Base-by-base conservation (phyloP, 1,284 basidiomycete species). In the Sphaerobolus stellatus region DNA sequence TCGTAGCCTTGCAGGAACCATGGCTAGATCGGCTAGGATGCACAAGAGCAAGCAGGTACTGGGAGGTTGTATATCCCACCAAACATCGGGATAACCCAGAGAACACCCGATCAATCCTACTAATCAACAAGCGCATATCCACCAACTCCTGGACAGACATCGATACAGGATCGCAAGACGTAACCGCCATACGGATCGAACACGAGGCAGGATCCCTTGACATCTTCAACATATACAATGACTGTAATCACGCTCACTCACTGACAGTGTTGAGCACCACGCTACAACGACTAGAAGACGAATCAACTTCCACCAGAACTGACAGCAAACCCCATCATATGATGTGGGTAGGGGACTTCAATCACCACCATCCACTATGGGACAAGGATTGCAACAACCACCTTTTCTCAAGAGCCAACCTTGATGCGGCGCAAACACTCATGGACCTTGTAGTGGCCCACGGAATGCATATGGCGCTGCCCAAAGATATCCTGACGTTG, bases 331-430 rank as follows among this genome's bases (percentile, higher is more conserved):
- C 59, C 64, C 13, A 43, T 13, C 59, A 65, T 13, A 43, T 68
- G 16, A 56, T 75, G 4, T 75, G 71, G 72, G 58, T 68, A 0
- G 77, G 77, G 0, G 76, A 81, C 62, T 80, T 80, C 69, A 81
- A 80, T 62, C 60, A 71, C 0, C 78, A 82, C 59, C 75, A 81
- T 63, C 74, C 71, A 0, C 25, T 71, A 0, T 82, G 77, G 79
- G 75, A 79, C 4, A 67, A 72, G 5, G 52, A 59, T 0, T 22
- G 55, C 0, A 77, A 81, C 56, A 5, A 49, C 0, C 73, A 73
- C 27, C 69, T 77, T 0, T 71, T 77, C 57, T 71, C 66, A 1
- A 27, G 44, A 0, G 16, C n/a, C 5, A 51, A 56, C n/a, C 50
- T 66, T 1, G 44, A 55, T 1, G 47, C 36, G 0, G 65, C 68